phyloP scores from a whole-genome alignment of 2,329 filamentous ascomycete species.

The Tolypocladium inflatum region DNA sequence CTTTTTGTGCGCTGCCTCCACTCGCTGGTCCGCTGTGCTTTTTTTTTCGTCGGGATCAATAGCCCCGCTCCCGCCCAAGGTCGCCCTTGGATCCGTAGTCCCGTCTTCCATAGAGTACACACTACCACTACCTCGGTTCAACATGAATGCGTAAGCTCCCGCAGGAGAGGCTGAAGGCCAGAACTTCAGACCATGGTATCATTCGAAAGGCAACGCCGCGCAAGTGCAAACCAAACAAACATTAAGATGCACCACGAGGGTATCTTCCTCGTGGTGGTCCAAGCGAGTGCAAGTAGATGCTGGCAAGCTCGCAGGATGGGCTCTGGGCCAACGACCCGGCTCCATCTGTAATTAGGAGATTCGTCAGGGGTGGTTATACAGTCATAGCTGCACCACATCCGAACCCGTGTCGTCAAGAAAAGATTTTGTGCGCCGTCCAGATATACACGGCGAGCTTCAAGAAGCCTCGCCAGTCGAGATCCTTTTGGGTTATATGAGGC shows the following conservation, averaged over 20 bases:
- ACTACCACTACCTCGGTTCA: slow-evolving; percentile 9
- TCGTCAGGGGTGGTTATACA: background rate
- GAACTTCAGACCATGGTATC: slow-evolving; percentile 19
- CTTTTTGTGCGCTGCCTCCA: no score
- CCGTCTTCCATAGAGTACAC: slow-evolving; percentile 16
- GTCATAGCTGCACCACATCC: background rate
- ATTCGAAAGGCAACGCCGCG: slow-evolving; percentile 11
- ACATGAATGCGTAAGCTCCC: slow-evolving; percentile 5
- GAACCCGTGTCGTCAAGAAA: slow-evolving; percentile 4
- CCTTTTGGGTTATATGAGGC: background rate
- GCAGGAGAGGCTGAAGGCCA: slow-evolving; percentile 2
- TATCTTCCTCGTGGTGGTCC: slow-evolving; percentile 2
- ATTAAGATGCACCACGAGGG: slow-evolving; percentile 5
- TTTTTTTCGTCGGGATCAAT: background rate
- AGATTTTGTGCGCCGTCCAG: slow-evolving; percentile 17
- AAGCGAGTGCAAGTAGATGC: background rate
- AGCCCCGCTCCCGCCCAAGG: slow-evolving; percentile 7
- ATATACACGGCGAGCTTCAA: slow-evolving; percentile 14
- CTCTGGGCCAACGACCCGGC: background rate
- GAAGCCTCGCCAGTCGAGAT: slow-evolving; percentile 8
- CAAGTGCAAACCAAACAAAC: slow-evolving; percentile 9
- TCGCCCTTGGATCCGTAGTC: slow-evolving; percentile 11
- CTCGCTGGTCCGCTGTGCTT: background rate
- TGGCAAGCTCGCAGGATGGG: background rate
- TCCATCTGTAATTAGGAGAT: background rate